Percentiles rank a stretch among this genome's conserved stretches.
Evolutionary conservation across 768 basidiomycete genomes (phyloP).

Genomic region (Pleurotus ostreatus): DNA sequence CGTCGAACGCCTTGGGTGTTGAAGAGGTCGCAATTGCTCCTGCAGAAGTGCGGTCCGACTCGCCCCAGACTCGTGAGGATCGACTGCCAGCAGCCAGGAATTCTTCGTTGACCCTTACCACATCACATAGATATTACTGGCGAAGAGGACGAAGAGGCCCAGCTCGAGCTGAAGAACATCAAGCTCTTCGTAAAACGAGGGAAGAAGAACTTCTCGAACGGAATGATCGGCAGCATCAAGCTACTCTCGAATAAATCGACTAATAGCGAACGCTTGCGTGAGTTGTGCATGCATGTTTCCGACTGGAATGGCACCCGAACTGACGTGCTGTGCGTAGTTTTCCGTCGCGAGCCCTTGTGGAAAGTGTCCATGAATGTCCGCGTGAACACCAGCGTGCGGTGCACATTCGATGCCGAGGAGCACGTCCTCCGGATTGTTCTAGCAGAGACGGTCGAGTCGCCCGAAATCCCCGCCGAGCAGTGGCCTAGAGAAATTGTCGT

Average conservation of each 20-base stretch:
- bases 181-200: slow-evolving; percentile 60
- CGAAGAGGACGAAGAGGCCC: slow-evolving; percentile 59
- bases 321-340: slow-evolving; percentile 35
- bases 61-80: slow-evolving; percentile 3
- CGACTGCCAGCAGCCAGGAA: not conserved
- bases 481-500: slow-evolving; percentile 42
- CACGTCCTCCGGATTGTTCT: slow-evolving; percentile 50
- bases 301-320: not conserved
- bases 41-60: slow-evolving; percentile 12
- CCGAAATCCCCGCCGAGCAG: slow-evolving; percentile 17
- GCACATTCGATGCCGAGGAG: slow-evolving; percentile 53
- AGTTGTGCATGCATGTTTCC: slow-evolving; percentile 20
- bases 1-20: not conserved
- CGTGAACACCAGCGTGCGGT: slow-evolving; percentile 50
- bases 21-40: slow-evolving; percentile 5
- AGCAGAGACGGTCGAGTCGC: slow-evolving; percentile 39
- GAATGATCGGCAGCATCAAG: slow-evolving; percentile 59
- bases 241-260: slow-evolving; percentile 43
- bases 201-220: slow-evolving; percentile 51
- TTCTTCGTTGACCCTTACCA: not conserved
- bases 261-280: slow-evolving; percentile 43
- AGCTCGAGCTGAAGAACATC: slow-evolving; percentile 54
- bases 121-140: slow-evolving; percentile 44
- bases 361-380: slow-evolving; percentile 68
- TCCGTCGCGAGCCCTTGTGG: slow-evolving; percentile 67